Percentiles rank a stretch among this genome's conserved stretches.
Evolutionary conservation across 352 stramenopile species (phyloP).

Genomic region (Halophytophthora batemanensis): DNA sequence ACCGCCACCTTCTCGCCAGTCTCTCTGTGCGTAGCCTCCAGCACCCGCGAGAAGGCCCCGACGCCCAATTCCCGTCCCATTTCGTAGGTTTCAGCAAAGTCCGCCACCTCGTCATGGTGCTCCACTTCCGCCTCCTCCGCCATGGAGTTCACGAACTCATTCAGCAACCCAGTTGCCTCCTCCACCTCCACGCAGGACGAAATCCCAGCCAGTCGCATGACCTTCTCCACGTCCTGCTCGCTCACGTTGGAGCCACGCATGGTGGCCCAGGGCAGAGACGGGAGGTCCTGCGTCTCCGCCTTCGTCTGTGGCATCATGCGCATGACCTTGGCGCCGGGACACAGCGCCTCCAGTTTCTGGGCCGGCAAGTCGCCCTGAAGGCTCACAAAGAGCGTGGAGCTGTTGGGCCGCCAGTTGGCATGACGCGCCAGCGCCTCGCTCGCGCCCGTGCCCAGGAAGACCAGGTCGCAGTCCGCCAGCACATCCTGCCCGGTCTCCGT

Average conservation of each 20-base stretch:
- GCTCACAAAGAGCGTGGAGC: slow-evolving; percentile 64
- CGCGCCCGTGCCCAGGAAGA: slow-evolving; percentile 61
- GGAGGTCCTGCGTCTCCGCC: slow-evolving; percentile 49
- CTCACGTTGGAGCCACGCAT: slow-evolving; percentile 50
- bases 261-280: slow-evolving; percentile 48
- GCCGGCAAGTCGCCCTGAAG: slow-evolving; percentile 65
- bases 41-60: slow-evolving; percentile 63
- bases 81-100: slow-evolving; percentile 63
- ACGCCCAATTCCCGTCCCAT: slow-evolving; percentile 54
- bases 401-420: slow-evolving; percentile 9
- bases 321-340: slow-evolving; percentile 65
- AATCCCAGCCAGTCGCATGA: slow-evolving; percentile 57
- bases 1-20: slow-evolving; percentile 51
- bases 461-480: slow-evolving; percentile 64
- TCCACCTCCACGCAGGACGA: slow-evolving; percentile 42
- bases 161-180: slow-evolving; percentile 26
- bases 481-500: slow-evolving; percentile 53
- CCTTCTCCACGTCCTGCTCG: slow-evolving; percentile 49
- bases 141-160: slow-evolving; percentile 33
- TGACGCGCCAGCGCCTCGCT: slow-evolving; percentile 39
- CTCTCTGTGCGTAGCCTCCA: slow-evolving; percentile 39
- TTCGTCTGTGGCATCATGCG: slow-evolving; percentile 70
- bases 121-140: slow-evolving; percentile 11
- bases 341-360: slow-evolving; percentile 50
- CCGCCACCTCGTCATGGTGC: slow-evolving; percentile 1